Evolutionary conservation across 1,284 basidiomycete species (phyloP).

Genomic region (Golubevia sp.): DNA sequence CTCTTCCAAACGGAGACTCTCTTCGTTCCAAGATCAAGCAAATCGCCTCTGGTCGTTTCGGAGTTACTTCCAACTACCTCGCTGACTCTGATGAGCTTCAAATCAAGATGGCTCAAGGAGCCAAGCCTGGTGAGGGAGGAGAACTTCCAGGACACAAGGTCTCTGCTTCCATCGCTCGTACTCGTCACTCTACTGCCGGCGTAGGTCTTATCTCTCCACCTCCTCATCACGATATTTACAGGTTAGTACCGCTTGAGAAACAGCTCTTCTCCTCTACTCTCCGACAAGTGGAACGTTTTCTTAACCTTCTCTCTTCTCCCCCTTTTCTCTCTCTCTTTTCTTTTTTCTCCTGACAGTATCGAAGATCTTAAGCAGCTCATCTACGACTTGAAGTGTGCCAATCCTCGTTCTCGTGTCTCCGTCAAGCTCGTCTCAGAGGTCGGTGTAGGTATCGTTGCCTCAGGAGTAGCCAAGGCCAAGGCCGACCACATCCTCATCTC

Average conservation of each 20-base stretch:
- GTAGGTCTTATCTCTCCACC: slow-evolving; percentile 54
- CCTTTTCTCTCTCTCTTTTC: no score
- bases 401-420: slow-evolving; percentile 46
- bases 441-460: slow-evolving; percentile 53
- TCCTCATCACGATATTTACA: slow-evolving; percentile 58
- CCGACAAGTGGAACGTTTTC: no score
- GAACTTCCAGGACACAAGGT: slow-evolving; percentile 59
- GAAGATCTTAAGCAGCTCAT: slow-evolving; percentile 58
- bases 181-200: slow-evolving; percentile 53
- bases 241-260: no score
- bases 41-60: slow-evolving; percentile 55
- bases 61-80: slow-evolving; percentile 53
- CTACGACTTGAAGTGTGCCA: slow-evolving; percentile 57
- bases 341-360: no score
- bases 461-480: slow-evolving; percentile 58
- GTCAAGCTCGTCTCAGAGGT: slow-evolving; percentile 59
- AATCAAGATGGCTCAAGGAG: slow-evolving; percentile 59
- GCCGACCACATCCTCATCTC: slow-evolving; percentile 55
- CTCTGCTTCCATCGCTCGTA: slow-evolving; percentile 52
- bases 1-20: slow-evolving; percentile 56
- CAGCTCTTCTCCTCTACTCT: no score
- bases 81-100: slow-evolving; percentile 56
- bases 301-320: no score
- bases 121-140: slow-evolving; percentile 58
- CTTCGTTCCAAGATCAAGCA: slow-evolving; percentile 59